Evolutionary conservation across 495 filamentous ascomycete species (phyloP).

Genomic region (Penicillium canescens): DNA sequence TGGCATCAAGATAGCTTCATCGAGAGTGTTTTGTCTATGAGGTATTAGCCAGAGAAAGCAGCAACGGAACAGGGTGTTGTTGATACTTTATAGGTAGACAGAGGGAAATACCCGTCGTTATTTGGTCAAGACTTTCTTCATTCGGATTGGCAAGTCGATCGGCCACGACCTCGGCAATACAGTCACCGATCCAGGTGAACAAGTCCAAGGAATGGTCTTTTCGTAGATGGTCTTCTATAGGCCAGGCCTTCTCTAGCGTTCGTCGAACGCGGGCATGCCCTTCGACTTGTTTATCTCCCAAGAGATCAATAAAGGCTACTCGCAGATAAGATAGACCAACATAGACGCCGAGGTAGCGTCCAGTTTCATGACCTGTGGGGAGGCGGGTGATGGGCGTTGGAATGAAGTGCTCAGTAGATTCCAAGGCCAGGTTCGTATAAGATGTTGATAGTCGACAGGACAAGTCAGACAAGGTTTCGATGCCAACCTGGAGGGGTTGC

Average conservation of each 20-base stretch:
- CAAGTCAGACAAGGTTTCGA: conserved; percentile 49
- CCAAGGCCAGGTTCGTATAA: conserved; percentile 59
- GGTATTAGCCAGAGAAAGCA: neutral
- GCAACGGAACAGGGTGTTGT: neutral
- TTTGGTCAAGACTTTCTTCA: conserved; percentile 39
- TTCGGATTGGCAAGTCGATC: conserved; percentile 36
- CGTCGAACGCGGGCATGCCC: conserved; percentile 45
- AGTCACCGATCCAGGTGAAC: conserved; percentile 73
- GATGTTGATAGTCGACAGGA: conserved; percentile 54
- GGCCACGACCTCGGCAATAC: conserved; percentile 66
- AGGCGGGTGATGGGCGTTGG: conserved; percentile 70
- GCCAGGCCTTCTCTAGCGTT: conserved; percentile 68
- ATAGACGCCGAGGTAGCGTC: conserved; percentile 70
- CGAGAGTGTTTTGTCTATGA: conserved; percentile 63
- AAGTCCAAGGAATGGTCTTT: conserved; percentile 64
- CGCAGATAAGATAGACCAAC: conserved; percentile 74
- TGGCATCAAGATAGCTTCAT: conserved; percentile 70
- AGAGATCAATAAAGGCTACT: conserved; percentile 69
- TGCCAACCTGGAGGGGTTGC: conserved; percentile 23
- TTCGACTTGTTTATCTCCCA: conserved; percentile 38
- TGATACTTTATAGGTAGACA: conserved; percentile 76
- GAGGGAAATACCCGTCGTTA: conserved; percentile 74
- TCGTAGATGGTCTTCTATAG: conserved; percentile 70
- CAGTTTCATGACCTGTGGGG: conserved; percentile 57
- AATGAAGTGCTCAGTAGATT: conserved; percentile 66